Conservation (phyloP, 116 monocot genomes). For the Dioscorea cayenensis region DNA sequence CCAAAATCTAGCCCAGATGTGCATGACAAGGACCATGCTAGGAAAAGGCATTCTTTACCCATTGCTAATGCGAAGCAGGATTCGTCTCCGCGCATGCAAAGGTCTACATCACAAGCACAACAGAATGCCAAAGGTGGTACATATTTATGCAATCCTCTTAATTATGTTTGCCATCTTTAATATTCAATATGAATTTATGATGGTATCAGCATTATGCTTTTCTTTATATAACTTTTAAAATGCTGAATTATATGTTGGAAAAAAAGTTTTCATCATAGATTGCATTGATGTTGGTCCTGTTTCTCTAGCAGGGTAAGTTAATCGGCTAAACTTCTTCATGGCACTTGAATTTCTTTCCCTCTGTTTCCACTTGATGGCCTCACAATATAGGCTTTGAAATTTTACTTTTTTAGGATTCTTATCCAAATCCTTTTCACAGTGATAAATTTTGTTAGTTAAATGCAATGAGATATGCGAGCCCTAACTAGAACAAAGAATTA, state of each 20-base stretch:
- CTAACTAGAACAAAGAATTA: too few species aligned
- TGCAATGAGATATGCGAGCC: too few species aligned
- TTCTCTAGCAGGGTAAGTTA: too few species aligned
- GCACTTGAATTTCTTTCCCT: too few species aligned
- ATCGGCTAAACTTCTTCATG: too few species aligned
- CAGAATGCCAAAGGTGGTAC: slow-evolving; percentile 34
- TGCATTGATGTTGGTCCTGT: too few species aligned
- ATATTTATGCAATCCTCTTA: slow-evolving; percentile 33
- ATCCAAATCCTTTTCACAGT: too few species aligned
- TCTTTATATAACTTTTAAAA: background rate
- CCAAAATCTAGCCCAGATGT: slow-evolving; percentile 63
- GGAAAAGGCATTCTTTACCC: slow-evolving; percentile 58
- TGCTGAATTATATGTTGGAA: too few species aligned
- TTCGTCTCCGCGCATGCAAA: slow-evolving; percentile 67
- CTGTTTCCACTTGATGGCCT: background rate
- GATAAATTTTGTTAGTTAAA: too few species aligned
- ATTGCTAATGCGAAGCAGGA: slow-evolving; percentile 39
- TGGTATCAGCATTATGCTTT: background rate
- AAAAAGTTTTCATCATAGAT: too few species aligned
- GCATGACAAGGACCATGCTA: slow-evolving; percentile 34
- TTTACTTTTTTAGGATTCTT: background rate
- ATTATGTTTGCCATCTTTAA: slow-evolving; percentile 46
- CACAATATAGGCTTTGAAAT: background rate
- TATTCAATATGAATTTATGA: background rate
- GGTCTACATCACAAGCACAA: slow-evolving; percentile 50